A percentile compares a stretch with the other conserved stretches of the same genome.
Evolutionary conservation across 345 rosid species (phyloP).

Genomic region (Populus simonii): DNA sequence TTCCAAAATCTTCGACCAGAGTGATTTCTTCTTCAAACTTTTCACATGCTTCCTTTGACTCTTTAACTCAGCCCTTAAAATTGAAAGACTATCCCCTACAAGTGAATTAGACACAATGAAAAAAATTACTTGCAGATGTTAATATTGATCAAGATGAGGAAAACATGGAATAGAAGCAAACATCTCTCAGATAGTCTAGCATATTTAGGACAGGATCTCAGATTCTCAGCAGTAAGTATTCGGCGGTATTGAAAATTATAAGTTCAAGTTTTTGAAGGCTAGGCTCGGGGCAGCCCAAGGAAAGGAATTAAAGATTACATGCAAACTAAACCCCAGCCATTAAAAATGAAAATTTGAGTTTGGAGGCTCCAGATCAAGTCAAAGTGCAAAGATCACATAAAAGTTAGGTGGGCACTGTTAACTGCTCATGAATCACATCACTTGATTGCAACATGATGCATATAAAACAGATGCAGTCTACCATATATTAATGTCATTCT

Average conservation of each 20-base stretch:
- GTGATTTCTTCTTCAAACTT: conserved; percentile 87
- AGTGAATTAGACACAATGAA: conserved; percentile 14
- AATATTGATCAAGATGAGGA: background rate
- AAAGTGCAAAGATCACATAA: background rate
- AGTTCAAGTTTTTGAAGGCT: background rate
- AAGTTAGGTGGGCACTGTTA: background rate
- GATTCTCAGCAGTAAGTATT: background rate
- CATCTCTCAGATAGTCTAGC: background rate
- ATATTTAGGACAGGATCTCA: background rate
- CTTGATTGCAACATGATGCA: background rate
- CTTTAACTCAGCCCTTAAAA: conserved; percentile 87
- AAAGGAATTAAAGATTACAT: background rate
- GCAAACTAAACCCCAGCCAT: background rate
- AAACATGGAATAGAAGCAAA: background rate
- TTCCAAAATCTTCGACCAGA: conserved; percentile 94
- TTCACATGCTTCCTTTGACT: conserved; percentile 87
- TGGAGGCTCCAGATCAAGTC: background rate
- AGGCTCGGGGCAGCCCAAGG: background rate
- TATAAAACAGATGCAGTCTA: background rate
- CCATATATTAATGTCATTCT: background rate
- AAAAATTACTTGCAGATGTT: background rate
- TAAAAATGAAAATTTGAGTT: background rate
- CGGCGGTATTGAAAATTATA: background rate
- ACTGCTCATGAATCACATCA: background rate
- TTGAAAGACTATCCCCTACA: conserved; percentile 80